A percentile compares a stretch with the other conserved stretches of the same genome.
phyloP scores from a whole-genome alignment of 805 yeast genomes.

The Candida andamanensis region DNA sequence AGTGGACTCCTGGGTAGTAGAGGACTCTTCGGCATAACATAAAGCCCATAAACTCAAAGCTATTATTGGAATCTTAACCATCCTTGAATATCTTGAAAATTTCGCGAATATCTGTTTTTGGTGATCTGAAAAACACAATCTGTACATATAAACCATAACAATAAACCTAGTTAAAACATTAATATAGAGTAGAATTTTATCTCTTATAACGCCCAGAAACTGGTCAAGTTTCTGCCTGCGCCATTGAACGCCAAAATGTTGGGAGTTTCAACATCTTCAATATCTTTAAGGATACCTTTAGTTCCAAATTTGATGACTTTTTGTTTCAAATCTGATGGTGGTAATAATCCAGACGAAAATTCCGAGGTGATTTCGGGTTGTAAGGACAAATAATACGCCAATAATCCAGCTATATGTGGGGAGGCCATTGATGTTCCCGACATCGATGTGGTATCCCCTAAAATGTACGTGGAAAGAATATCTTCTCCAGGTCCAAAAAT shows the following conservation, averaged over 20 bases:
- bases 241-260: constrained; percentile 59
- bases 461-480: constrained; percentile 51
- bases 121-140: too few species aligned
- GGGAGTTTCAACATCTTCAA: constrained; percentile 48
- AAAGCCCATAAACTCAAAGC: too few species aligned
- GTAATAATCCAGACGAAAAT: constrained; percentile 39
- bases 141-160: too few species aligned
- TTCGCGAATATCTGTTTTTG: too few species aligned
- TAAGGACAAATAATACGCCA: constrained; percentile 52
- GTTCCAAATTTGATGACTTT: constrained; percentile 50
- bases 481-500: constrained; percentile 54
- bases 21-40: constrained; percentile 1
- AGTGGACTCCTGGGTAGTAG: background rate
- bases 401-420: constrained; percentile 53
- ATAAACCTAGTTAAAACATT: too few species aligned
- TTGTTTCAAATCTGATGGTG: constrained; percentile 52
- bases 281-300: constrained; percentile 39
- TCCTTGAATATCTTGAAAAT: too few species aligned
- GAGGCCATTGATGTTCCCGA: constrained; percentile 65
- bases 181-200: too few species aligned
- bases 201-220: constrained; percentile 38
- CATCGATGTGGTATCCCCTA: constrained; percentile 50
- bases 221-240: constrained; percentile 49
- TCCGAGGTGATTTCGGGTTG: constrained; percentile 50
- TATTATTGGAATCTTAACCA: too few species aligned